A percentile compares a stretch with the other conserved stretches of the same genome.
These are phyloP conservation scores for Lactarius pseudohatsudake DNA, from an alignment of 768 basidiomycete species.

Conservation along the genomic window DNA sequence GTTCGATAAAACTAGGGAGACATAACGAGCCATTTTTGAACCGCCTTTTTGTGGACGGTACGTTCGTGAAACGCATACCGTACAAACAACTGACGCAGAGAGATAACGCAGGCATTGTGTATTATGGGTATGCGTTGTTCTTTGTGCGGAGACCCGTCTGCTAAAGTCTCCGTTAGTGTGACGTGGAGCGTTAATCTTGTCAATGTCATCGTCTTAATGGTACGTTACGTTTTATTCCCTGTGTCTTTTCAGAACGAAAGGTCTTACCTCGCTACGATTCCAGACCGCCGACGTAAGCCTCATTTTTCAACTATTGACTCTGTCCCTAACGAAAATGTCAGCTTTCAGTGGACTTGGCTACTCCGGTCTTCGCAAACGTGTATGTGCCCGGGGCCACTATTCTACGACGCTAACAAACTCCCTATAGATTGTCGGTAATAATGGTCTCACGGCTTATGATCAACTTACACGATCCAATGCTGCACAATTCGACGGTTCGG, in stretches of 20 bases:
- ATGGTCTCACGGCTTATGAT: slow-evolving; percentile 27
- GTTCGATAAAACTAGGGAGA: slow-evolving; percentile 21
- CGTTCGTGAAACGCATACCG: neutral
- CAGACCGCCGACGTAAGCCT: slow-evolving; percentile 4
- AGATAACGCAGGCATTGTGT: slow-evolving; percentile 15
- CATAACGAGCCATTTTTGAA: slow-evolving; percentile 20
- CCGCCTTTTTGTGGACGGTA: slow-evolving; percentile 20
- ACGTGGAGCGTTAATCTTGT: slow-evolving; percentile 21
- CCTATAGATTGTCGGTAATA: slow-evolving; percentile 18
- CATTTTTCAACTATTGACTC: neutral
- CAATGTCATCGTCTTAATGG: slow-evolving; percentile 20
- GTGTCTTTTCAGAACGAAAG: neutral
- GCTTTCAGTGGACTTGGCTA: neutral
- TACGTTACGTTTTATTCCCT: slow-evolving; percentile 4
- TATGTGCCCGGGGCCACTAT: neutral
- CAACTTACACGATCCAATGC: slow-evolving; percentile 21
- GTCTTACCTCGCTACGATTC: neutral
- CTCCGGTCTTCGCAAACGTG: slow-evolving; percentile 16
- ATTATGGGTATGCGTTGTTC: slow-evolving; percentile 18
- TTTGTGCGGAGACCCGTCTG: neutral
- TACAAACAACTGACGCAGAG: neutral
- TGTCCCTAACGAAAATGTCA: neutral
- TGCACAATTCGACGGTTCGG: neutral
- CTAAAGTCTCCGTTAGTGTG: slow-evolving; percentile 12
- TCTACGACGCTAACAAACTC: neutral